phyloP scores from a whole-genome alignment of 2,329 filamentous ascomycete species.

The Beauveria scarabaeidicola region DNA sequence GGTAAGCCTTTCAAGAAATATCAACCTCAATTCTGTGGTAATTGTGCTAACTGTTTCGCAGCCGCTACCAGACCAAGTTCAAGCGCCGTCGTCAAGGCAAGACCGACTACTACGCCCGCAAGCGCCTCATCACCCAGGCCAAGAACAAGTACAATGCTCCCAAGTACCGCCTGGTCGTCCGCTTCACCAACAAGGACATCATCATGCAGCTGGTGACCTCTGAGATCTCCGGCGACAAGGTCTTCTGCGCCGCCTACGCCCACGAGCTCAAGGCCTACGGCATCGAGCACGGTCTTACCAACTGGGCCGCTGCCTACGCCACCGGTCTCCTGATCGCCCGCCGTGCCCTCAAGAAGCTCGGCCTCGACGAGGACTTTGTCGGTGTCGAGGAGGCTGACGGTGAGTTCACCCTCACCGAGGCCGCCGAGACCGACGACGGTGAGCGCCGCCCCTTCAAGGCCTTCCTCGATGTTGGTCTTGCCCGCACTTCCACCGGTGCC shows the following conservation, averaged over 20 bases:
- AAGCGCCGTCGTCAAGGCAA: constrained; percentile 92
- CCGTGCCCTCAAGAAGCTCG: constrained; percentile 94
- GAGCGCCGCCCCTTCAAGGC: constrained; percentile 99
- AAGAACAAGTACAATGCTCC: constrained; percentile 99
- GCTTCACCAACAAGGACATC: constrained; percentile 99
- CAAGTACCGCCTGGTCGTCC: constrained; percentile 99
- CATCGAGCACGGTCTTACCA: constrained; percentile 97
- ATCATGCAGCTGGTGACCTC: constrained; percentile 95
- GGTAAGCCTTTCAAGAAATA: constrained; percentile 49
- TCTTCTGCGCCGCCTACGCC: constrained; percentile 84
- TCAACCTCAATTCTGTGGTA: background rate
- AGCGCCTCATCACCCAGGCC: constrained; percentile 98
- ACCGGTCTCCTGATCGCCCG: constrained; percentile 95
- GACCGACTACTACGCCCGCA: constrained; percentile 99
- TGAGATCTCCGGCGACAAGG: constrained; percentile 96
- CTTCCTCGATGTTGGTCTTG: constrained; percentile 95
- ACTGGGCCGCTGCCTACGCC: constrained; percentile 97
- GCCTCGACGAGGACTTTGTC: constrained; percentile 82
- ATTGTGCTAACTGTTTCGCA: constrained; percentile 33
- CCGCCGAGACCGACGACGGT: constrained; percentile 79
- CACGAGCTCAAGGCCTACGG: constrained; percentile 98
- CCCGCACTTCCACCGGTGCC: constrained; percentile 94
- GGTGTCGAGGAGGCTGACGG: constrained; percentile 97
- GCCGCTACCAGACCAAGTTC: constrained; percentile 99
- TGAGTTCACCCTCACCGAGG: constrained; percentile 94